These are phyloP conservation scores for Leishmania turanica DNA, from an alignment of 208 protist species.

Conservation along the genomic window DNA sequence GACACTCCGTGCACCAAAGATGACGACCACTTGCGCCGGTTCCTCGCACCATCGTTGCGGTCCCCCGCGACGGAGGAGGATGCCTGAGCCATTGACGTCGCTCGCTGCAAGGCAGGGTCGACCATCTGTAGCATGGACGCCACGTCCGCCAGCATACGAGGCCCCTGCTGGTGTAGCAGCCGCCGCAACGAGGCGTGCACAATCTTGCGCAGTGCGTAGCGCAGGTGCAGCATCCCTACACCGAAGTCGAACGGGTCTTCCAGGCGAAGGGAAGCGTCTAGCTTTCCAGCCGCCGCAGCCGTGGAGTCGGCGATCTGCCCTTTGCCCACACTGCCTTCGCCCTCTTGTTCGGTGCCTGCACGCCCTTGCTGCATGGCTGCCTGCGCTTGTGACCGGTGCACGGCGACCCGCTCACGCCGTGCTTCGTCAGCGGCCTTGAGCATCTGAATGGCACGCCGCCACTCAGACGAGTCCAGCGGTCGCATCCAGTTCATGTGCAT, in stretches of 20 bases:
- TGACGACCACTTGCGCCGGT: neutral
- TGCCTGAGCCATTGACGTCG: neutral
- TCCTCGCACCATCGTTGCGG: neutral
- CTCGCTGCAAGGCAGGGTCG: conserved; percentile 31
- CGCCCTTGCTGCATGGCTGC: conserved; percentile 22
- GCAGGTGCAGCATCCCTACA: conserved; percentile 79
- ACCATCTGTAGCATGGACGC: conserved; percentile 56
- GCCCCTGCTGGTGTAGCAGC: conserved; percentile 53
- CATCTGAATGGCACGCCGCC: conserved; percentile 56
- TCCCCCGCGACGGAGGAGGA: neutral
- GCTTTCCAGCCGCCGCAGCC: conserved; percentile 15
- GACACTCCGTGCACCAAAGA: neutral
- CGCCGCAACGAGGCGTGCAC: conserved; percentile 80
- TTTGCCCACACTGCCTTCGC: neutral
- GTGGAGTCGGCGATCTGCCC: neutral
- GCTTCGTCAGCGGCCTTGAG: conserved; percentile 73
- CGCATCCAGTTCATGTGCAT: conserved; percentile 73
- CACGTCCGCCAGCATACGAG: conserved; percentile 66
- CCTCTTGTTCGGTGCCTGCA: neutral
- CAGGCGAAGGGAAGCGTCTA: conserved; percentile 68
- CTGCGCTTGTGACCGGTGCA: conserved; percentile 43
- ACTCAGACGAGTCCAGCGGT: conserved; percentile 37
- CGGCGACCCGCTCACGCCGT: conserved; percentile 58
- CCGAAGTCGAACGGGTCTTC: conserved; percentile 81
- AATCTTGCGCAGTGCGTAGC: conserved; percentile 85